Percentiles rank a stretch among this genome's conserved stretches.
Evolutionary conservation across 768 basidiomycete species (phyloP).

Genomic region (Galerina sulciceps): DNA sequence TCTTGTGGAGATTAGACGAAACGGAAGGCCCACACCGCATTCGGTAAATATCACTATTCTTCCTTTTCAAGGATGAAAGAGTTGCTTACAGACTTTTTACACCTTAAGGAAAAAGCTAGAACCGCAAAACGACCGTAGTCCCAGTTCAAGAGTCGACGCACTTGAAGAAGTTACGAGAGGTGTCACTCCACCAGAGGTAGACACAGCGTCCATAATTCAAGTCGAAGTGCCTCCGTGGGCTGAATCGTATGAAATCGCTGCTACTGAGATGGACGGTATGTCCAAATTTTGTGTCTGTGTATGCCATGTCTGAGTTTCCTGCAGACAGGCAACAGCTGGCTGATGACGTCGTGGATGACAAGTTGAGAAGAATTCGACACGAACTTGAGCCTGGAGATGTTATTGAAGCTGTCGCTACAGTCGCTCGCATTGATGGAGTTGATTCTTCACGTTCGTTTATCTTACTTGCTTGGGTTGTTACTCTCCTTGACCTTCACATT

Average conservation of each 20-base stretch:
- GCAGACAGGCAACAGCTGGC: slow-evolving; percentile 57
- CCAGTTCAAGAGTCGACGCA: slow-evolving; percentile 51
- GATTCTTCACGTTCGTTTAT: slow-evolving; percentile 79
- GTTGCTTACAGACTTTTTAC: background rate
- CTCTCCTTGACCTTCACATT: background rate
- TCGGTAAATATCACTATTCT: slow-evolving; percentile 49
- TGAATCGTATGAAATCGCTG: slow-evolving; percentile 69
- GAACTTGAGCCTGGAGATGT: slow-evolving; percentile 89
- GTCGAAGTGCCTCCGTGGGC: slow-evolving; percentile 76
- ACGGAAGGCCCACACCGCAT: slow-evolving; percentile 91
- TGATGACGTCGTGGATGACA: slow-evolving; percentile 87
- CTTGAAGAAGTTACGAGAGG: slow-evolving; percentile 48
- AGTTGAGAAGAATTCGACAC: slow-evolving; percentile 84
- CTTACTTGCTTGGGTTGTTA: background rate
- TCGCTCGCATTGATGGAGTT: slow-evolving; percentile 87
- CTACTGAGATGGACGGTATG: slow-evolving; percentile 65
- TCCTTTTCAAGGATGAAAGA: background rate
- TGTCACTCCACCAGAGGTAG: slow-evolving; percentile 54
- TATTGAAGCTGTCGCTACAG: slow-evolving; percentile 85
- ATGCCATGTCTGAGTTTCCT: background rate
- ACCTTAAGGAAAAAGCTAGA: slow-evolving; percentile 75
- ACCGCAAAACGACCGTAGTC: slow-evolving; percentile 52
- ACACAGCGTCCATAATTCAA: slow-evolving; percentile 52
- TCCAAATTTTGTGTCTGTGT: background rate
- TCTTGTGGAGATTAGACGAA: slow-evolving; percentile 83